Base-by-base conservation (phyloP, 306 rosid genomes). In the Rubus parviflorus region DNA sequence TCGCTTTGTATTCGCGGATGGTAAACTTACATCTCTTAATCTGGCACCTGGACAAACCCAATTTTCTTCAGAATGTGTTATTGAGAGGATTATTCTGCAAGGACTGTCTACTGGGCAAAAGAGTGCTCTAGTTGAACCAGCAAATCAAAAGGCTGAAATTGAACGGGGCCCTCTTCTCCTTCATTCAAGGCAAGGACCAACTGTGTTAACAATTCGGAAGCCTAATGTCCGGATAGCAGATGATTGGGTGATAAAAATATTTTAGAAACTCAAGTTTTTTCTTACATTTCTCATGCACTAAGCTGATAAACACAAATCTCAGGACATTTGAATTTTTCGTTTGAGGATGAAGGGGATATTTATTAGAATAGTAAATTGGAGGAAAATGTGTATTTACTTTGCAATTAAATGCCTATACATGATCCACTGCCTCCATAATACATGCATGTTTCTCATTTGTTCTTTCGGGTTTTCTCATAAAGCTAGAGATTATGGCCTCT, bases 41-140 rank as follows among this genome's bases (percentile, higher is more conserved):
- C 76, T 82, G 64, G 88, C 87, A 19, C 83, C 25, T 35, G 81
- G 82, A 45, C 75, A 80, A 74, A 66, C 41, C 61, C 76, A 35
- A 35, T 91, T 79, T 81, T 64, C 80, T 54, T 82, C 90, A 14
- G 77, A 87, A 68, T 85, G 83, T 57, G 78, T 85, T 30, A 80
- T 95, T 35, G 97, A 92, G 87, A 88, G 99, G 83, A 95, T 95
- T 77, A 88, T 95, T 78, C 77, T 95, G 75, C 87, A 88, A 49
- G 99, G 99, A 78, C 80, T 84, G 77, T 76, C 92, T 57, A 42
- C 84, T 10, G 80, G 83, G 68, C 79, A 92, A 19, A 95, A 88
- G 81, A 72, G 66, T 67, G 99, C 92, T 41, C 74, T 87, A 58
- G 76, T 90, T 81, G 96, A 90, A 75, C 88, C 97, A 37, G 89